A percentile compares a stretch with the other conserved stretches of the same genome.
Evolutionary conservation across 2,329 filamentous ascomycete genomes (phyloP).

Genomic region (Colletotrichum spaethianum): DNA sequence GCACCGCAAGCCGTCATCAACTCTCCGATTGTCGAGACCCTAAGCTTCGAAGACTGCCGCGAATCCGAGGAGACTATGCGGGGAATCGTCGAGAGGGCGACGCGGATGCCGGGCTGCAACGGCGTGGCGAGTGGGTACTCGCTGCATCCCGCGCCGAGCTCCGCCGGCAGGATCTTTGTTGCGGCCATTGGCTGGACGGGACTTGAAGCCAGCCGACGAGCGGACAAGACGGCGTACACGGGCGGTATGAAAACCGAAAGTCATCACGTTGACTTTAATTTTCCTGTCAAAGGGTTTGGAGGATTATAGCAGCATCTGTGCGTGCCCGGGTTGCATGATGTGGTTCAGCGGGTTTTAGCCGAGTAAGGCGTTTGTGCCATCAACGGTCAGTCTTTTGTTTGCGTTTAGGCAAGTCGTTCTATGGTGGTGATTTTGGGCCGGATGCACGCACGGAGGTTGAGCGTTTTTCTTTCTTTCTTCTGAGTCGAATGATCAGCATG

Average conservation of each 20-base stretch:
- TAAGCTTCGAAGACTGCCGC: slow-evolving; percentile 59
- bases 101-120: slow-evolving; percentile 44
- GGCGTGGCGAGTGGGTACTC: slow-evolving; percentile 45
- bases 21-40: slow-evolving; percentile 52
- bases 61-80: slow-evolving; percentile 51
- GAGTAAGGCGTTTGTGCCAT: slow-evolving; percentile 24
- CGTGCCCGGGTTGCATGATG: slow-evolving; percentile 40
- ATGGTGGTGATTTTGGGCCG: neutral
- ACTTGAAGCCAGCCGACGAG: slow-evolving; percentile 45
- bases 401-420: neutral
- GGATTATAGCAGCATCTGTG: slow-evolving; percentile 37
- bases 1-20: slow-evolving; percentile 48
- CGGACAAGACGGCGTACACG: slow-evolving; percentile 40
- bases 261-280: slow-evolving; percentile 48
- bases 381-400: neutral
- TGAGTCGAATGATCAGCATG: neutral
- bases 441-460: neutral
- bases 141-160: neutral
- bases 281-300: slow-evolving; percentile 48
- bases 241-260: slow-evolving; percentile 42
- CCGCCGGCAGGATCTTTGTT: slow-evolving; percentile 45
- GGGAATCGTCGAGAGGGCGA: slow-evolving; percentile 43
- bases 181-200: slow-evolving; percentile 46
- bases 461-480: no score
- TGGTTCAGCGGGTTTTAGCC: slow-evolving; percentile 39